phyloP scores from a whole-genome alignment of 257 asterid species.

The Solanum sejunctum region DNA sequence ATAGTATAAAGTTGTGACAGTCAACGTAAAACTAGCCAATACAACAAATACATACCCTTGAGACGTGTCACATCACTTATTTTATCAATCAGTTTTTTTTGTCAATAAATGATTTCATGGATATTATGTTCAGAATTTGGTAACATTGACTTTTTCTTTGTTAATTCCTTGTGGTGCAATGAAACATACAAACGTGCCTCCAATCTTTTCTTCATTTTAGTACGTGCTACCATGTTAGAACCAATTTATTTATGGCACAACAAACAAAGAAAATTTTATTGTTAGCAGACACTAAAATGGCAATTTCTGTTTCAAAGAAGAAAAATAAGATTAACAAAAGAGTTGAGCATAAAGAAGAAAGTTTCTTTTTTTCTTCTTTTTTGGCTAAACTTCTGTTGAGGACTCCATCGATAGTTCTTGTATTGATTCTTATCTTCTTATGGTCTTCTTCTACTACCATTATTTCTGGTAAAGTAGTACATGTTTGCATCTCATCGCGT shows the following conservation, averaged over 20 bases:
- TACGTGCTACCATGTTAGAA: conserved; percentile 17
- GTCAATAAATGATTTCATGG: not conserved
- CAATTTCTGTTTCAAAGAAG: conserved; percentile 24
- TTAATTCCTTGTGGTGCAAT: not conserved
- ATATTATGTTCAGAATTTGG: not conserved
- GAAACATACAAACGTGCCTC: not conserved
- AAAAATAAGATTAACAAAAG: conserved; percentile 23
- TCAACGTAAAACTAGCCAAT: no score
- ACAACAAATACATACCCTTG: no score
- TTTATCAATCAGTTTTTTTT: no score
- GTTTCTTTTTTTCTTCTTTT: conserved; percentile 9
- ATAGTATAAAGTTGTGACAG: no score
- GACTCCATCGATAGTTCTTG: conserved; percentile 23
- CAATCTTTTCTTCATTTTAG: not conserved
- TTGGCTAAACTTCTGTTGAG: conserved; percentile 19
- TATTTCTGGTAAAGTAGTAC: conserved; percentile 38
- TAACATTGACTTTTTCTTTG: not conserved
- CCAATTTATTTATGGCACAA: not conserved
- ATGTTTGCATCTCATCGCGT: conserved; percentile 44
- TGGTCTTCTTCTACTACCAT: conserved; percentile 53
- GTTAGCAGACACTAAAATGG: conserved; percentile 10
- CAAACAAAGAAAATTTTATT: not conserved
- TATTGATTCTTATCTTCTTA: conserved; percentile 33
- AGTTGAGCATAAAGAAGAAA: conserved; percentile 1
- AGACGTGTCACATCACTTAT: no score